Base-by-base conservation (phyloP, 495 filamentous ascomycete species). In the Mytilinidion resinicola region DNA sequence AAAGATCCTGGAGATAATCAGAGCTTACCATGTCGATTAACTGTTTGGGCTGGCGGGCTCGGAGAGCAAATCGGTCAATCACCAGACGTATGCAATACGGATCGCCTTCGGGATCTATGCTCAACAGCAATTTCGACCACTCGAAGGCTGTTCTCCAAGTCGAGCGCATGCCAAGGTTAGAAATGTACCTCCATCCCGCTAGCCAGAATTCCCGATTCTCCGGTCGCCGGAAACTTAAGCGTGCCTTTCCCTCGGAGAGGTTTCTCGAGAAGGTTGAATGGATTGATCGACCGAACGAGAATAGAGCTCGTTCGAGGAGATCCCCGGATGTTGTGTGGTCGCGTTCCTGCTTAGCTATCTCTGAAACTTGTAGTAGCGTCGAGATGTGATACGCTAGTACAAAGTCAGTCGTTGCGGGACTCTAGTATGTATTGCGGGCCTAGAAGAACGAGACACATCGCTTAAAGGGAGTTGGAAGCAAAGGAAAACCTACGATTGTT, bases 201-300 rank as follows among this genome's bases (percentile, higher is more conserved):
- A 96, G 82, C 83, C 84, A 96, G 50, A 99, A 82, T 67, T 99
- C 92, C 41, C 93, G 81, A 67, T 96, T 97, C 70, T 93, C 91
- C 9, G 82, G 82, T 25, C 88, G 75, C 17, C 76, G 65, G 67
- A 96, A 97, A 68, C 90, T 83, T 37, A 98, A 74, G 41, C 85
- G 77, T 9, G 89, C 90, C 61, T 83, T 85, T 11, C 95, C 93
- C 70, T 86, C 80, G 52, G 85, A 79, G n/a, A 97, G 74, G 53
- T 83, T 82, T 34, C 77, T 81, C 12, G 80, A 76, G 67, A 97
- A 98, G 1, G 85, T 82, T 10, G 88, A 90, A 56, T 91, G 83
- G 1, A 85, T 80, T 5, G 90, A 87, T 9, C 95, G 81, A 14
- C 93, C 93, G 66, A 99, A 93, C 34, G 88, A 88, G 74, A 96